Evolutionary conservation across 305 asterid genomes (phyloP), one percentile per base, ranked within the genome.

Genomic region (Monarda citriodora): DNA sequence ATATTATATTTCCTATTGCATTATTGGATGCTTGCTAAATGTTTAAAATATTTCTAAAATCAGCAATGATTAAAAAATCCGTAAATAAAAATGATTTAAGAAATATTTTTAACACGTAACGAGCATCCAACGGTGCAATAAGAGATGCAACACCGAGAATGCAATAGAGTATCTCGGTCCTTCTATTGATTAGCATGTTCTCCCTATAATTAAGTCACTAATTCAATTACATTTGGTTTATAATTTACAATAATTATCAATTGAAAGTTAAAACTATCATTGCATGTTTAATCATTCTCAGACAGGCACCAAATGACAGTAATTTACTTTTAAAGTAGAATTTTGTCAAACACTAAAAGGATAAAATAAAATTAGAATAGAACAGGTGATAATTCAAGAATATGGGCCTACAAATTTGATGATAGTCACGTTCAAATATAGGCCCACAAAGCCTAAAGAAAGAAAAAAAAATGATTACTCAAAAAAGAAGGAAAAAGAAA

Each of bases 391-490:
- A 34, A 34, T 34, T 34, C 12, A 34, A 9, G 16, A 15, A 15
- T 12, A 65, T 66, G 78, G 69, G 13, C 85, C 83, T 59, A 74
- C 72, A 71, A 26, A 53, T 49, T 71, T 76, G 73, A 78, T 72
- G 71, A 76, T 73, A 61, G 58, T 55, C 83, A 73, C 82, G 85
- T 80, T 78, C 77, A 66, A 44, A 60, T 42, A 36, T 56, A 71
- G 77, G 52, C 72, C 82, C 77, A 41, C 22, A 58, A 73, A 51
- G 56, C 47, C 49, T 57, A 73, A 77, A 82, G 68, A 69, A 63
- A 67, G 45, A 51, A 56, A 53, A 60, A 12, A 34, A 34, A 34
- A 74, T 72, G 49, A 79, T 79, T 55, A 56, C 60, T 38, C 53
- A 12, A 56, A 79, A 79, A 74, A 49, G 66, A 68, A 66, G 51